phyloP scores from a whole-genome alignment of 2,329 filamentous ascomycete genomes.

The Fragosphaeria purpurea region DNA sequence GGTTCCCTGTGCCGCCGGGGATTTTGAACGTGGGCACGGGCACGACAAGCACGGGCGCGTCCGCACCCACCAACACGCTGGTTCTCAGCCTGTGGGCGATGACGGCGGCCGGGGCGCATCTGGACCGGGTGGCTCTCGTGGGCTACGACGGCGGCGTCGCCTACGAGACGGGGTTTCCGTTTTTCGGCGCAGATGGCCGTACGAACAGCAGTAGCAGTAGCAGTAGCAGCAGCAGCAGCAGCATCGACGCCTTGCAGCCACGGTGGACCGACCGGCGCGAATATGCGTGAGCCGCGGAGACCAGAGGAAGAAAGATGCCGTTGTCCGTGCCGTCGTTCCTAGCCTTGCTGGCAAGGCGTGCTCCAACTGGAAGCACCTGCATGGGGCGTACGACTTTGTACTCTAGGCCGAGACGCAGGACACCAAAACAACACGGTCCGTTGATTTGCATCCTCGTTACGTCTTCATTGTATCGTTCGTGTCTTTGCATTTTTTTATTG shows the following conservation, averaged over 20 bases:
- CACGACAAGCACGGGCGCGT: conserved; percentile 23
- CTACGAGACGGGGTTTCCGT: conserved; percentile 15
- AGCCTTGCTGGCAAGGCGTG: too few species aligned
- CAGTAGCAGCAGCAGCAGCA: background rate
- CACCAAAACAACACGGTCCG: too few species aligned
- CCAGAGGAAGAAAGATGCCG: too few species aligned
- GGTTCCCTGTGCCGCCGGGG: conserved; percentile 58
- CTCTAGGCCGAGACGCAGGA: too few species aligned
- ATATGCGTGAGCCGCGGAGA: conserved; percentile 8
- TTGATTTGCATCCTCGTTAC: too few species aligned
- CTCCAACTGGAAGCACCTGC: too few species aligned
- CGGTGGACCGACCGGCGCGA: conserved; percentile 15
- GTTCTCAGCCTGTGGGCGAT: conserved; percentile 48
- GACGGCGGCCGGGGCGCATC: conserved; percentile 40
- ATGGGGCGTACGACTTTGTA: too few species aligned
- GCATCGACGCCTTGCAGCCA: conserved; percentile 14
- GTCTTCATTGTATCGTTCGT: too few species aligned
- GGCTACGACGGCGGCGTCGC: conserved; percentile 5
- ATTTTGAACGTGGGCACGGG: conserved; percentile 56
- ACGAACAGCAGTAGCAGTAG: background rate
- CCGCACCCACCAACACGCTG: conserved; percentile 43
- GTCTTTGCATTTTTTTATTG: too few species aligned
- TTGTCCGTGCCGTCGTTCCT: too few species aligned
- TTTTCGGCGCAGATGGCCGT: background rate
- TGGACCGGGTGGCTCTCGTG: conserved; percentile 32